Conservation (phyloP, 2,329 filamentous ascomycete species). For the Fusarium cicatricum region DNA sequence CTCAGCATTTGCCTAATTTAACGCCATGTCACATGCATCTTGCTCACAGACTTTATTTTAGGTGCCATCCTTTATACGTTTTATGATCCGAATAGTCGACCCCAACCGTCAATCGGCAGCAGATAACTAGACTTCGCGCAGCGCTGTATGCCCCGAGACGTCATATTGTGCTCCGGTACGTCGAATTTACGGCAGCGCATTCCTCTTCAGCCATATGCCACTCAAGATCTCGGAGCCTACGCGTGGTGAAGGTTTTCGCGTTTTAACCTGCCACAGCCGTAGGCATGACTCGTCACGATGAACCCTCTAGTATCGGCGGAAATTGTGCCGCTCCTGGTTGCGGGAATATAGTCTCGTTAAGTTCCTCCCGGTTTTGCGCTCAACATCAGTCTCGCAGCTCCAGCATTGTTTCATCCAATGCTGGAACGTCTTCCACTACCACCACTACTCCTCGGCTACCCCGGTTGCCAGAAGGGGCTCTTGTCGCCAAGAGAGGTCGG, state of each 20-base stretch:
- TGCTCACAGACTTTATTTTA: conserved; percentile 11
- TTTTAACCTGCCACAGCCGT: conserved; percentile 10
- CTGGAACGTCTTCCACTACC: neutral
- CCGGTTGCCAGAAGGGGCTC: conserved; percentile 6
- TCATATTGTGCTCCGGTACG: neutral
- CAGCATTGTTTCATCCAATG: neutral
- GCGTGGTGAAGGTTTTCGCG: conserved; percentile 13
- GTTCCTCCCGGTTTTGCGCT: conserved; percentile 26
- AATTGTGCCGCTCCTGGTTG: conserved; percentile 25
- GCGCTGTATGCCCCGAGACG: neutral
- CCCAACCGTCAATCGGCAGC: neutral
- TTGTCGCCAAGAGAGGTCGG: conserved; percentile 29
- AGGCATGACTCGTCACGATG: conserved; percentile 30
- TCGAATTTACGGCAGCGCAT: neutral
- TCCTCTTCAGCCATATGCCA: neutral
- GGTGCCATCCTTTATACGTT: conserved; percentile 9
- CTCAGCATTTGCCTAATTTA: neutral
- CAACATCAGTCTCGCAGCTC: conserved; percentile 14
- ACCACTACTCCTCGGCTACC: conserved; percentile 2
- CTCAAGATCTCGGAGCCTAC: conserved; percentile 1
- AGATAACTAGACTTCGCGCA: neutral
- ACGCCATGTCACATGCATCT: neutral
- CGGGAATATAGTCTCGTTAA: conserved; percentile 15
- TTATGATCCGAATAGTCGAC: conserved; percentile 4
- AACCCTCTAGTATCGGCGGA: conserved; percentile 20